A percentile compares a stretch with the other conserved stretches of the same genome.
These are phyloP conservation scores for Aspergillus pseudoviridinutans DNA, from an alignment of 2,329 filamentous ascomycete genomes.

Conservation along the genomic window DNA sequence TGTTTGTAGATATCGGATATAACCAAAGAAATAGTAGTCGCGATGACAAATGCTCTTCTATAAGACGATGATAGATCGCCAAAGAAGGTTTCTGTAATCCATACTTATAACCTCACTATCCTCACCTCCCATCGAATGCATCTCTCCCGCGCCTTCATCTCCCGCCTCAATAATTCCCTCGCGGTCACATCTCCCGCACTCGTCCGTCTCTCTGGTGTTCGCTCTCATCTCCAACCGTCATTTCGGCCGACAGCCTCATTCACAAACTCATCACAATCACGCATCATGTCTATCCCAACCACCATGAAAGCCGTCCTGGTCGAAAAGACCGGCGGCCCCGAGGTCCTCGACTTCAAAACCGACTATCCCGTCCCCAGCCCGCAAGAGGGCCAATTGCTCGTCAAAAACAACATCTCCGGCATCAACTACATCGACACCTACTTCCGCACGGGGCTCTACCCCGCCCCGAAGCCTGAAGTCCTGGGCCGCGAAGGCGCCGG, in stretches of 20 bases:
- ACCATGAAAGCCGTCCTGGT: slow-evolving; percentile 72
- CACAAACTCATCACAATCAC: slow-evolving; percentile 25
- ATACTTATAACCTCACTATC: neutral
- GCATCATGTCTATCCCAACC: slow-evolving; percentile 50
- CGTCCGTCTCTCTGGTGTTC: slow-evolving; percentile 10
- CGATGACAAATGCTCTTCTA: neutral
- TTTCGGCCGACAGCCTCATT: neutral
- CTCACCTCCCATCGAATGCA: neutral
- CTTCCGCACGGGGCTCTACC: slow-evolving; percentile 81
- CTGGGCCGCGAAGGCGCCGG: slow-evolving; percentile 79
- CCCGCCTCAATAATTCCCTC: neutral
- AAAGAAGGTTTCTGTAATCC: neutral
- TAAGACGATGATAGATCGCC: neutral
- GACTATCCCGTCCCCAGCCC: slow-evolving; percentile 67
- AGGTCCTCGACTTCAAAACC: slow-evolving; percentile 67
- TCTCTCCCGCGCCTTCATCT: slow-evolving; percentile 1
- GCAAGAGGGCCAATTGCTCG: slow-evolving; percentile 67
- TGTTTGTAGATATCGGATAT: neutral
- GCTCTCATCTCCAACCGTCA: slow-evolving; percentile 6
- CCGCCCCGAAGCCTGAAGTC: slow-evolving; percentile 65
- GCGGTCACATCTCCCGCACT: neutral
- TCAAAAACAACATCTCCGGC: slow-evolving; percentile 76
- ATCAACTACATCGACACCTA: slow-evolving; percentile 92
- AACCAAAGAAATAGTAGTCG: neutral
- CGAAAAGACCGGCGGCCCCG: slow-evolving; percentile 66